A percentile compares a stretch with the other conserved stretches of the same genome.
Conservation (phyloP, 345 rosid genomes). For the Eucalyptus cloeziana region DNA sequence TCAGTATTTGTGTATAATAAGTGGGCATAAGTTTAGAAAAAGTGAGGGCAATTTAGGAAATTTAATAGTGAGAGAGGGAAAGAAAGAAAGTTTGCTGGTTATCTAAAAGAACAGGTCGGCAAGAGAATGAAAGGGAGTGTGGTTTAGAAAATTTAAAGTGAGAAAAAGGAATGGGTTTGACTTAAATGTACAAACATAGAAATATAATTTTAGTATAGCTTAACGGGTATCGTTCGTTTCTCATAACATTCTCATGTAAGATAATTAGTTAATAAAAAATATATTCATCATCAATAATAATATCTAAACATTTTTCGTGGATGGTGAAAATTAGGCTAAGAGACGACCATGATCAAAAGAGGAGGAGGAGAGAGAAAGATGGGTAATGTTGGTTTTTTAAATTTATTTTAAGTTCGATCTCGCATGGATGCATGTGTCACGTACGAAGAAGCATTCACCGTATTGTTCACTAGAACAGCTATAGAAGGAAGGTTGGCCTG, state of each 20-base stretch:
- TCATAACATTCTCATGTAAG: no score
- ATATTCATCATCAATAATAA: background rate
- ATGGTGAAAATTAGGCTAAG: fast-evolving
- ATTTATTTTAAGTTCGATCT: background rate
- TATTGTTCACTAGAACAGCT: no score
- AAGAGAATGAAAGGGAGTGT: background rate
- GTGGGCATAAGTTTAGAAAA: background rate
- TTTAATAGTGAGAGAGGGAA: background rate
- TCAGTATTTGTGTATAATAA: background rate
- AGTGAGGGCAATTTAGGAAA: background rate
- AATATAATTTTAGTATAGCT: background rate
- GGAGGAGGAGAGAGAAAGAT: background rate
- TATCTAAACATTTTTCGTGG: fast-evolving
- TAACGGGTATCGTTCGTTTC: fast-evolving
- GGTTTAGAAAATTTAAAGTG: background rate
- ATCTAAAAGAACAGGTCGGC: background rate
- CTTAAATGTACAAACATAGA: background rate
- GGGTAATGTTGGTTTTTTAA: fast-evolving
- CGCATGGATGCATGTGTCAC: no score
- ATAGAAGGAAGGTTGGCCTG: no score
- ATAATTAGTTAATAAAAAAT: no score
- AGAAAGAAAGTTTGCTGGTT: background rate
- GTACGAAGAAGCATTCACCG: no score
- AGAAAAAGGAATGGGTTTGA: background rate
- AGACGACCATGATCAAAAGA: fast-evolving